A percentile compares a stretch with the other conserved stretches of the same genome.
Evolutionary conservation across 2,329 filamentous ascomycete genomes (phyloP).

Genomic region (Aspergillus carbonarius): DNA sequence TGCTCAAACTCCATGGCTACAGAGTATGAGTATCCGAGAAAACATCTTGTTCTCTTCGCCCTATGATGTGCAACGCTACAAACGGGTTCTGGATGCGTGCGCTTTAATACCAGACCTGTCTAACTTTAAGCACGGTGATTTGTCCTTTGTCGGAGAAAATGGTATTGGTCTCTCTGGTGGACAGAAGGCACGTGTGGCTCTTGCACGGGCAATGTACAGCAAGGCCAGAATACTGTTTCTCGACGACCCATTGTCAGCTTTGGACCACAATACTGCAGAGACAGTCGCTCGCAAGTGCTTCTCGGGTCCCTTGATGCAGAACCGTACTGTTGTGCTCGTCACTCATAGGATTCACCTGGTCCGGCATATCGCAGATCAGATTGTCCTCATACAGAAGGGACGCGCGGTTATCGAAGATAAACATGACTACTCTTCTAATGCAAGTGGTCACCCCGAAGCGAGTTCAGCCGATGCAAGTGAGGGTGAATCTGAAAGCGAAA

Average conservation of each 20-base stretch:
- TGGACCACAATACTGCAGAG: conserved; percentile 66
- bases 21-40: conserved; percentile 68
- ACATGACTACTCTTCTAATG: conserved; percentile 47
- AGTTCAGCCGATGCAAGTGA: conserved; percentile 16
- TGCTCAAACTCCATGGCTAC: conserved; percentile 65
- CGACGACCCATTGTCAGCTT: conserved; percentile 60
- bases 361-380: conserved; percentile 68
- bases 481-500: conserved; percentile 25
- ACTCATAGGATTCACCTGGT: conserved; percentile 71
- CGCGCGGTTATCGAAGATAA: conserved; percentile 52
- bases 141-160: conserved; percentile 62
- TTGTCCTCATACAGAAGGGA: conserved; percentile 68
- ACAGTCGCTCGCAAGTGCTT: conserved; percentile 59
- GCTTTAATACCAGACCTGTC: conserved; percentile 61
- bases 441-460: conserved; percentile 21
- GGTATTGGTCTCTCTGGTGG: conserved; percentile 62
- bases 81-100: conserved; percentile 66
- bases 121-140: conserved; percentile 63
- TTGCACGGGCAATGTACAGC: conserved; percentile 63
- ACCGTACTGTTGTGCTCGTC: conserved; percentile 58
- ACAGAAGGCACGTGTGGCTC: conserved; percentile 59
- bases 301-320: conserved; percentile 54
- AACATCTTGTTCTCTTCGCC: conserved; percentile 65
- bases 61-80: conserved; percentile 69
- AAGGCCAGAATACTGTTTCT: conserved; percentile 55